Percentiles rank a stretch among this genome's conserved stretches.
Conservation (phyloP, 768 basidiomycete genomes). For the Holtermannia corniformis region DNA sequence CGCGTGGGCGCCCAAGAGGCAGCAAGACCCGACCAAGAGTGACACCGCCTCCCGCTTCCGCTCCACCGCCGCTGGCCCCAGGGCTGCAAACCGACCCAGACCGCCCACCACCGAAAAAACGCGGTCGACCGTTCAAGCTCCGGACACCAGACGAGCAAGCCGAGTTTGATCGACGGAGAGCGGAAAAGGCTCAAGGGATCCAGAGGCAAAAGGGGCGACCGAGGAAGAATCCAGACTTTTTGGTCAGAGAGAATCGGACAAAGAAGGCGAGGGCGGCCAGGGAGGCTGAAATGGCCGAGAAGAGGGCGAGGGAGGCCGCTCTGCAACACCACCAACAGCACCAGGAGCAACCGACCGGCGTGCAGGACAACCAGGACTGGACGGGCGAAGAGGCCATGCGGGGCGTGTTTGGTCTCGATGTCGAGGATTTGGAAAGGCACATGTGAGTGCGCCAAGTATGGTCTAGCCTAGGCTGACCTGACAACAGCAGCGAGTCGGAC, state of each 20-base stretch:
- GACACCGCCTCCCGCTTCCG: conserved; percentile 2
- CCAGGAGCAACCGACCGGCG: too few species aligned
- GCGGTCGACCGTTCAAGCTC: conserved; percentile 27
- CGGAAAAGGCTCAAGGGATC: conserved; percentile 20
- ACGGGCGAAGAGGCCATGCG: too few species aligned
- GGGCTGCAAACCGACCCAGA: not conserved
- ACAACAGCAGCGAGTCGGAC: too few species aligned
- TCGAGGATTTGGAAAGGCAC: too few species aligned
- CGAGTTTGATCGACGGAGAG: conserved; percentile 13
- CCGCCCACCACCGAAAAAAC: not conserved
- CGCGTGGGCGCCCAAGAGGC: conserved; percentile 76
- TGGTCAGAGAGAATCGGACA: conserved; percentile 33
- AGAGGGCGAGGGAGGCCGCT: not conserved
- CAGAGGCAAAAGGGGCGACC: conserved; percentile 23
- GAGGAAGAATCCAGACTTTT: conserved; percentile 30
- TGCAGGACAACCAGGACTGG: too few species aligned
- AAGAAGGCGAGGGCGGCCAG: conserved; percentile 22
- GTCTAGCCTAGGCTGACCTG: too few species aligned
- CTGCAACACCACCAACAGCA: too few species aligned
- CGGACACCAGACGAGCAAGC: conserved; percentile 24
- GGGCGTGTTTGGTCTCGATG: too few species aligned
- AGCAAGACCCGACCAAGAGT: conserved; percentile 49
- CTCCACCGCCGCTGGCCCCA: conserved; percentile 1
- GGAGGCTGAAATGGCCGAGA: not conserved
- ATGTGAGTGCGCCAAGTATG: too few species aligned